Conservation (phyloP, 2,329 filamentous ascomycete genomes). For the Diaporthe citrichinensis region DNA sequence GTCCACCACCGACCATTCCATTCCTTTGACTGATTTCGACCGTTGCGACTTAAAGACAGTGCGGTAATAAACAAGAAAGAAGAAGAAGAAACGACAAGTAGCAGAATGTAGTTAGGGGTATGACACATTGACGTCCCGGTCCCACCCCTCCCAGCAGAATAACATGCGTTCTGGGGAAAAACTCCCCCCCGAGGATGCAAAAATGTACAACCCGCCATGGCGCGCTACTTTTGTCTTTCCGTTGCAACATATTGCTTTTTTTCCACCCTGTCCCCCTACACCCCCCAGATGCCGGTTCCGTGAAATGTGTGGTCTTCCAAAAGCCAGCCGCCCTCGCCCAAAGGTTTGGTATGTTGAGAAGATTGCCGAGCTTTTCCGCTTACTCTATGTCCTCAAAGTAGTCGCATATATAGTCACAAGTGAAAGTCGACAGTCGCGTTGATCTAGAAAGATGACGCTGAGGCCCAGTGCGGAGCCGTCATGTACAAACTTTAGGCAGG, state of each 20-base stretch:
- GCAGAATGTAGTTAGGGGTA: constrained; percentile 39
- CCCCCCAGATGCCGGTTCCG: constrained; percentile 37
- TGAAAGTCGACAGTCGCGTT: constrained; percentile 36
- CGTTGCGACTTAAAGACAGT: constrained; percentile 34
- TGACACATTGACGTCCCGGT: constrained; percentile 35
- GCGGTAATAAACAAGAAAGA: constrained; percentile 35
- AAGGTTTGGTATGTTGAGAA: constrained; percentile 39
- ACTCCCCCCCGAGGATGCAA: constrained; percentile 29
- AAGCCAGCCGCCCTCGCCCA: constrained; percentile 38
- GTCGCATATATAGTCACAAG: constrained; percentile 42
- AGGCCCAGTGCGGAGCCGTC: constrained; percentile 30
- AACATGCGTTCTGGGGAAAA: constrained; percentile 34
- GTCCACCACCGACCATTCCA: constrained; percentile 27
- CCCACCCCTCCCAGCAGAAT: constrained; percentile 27
- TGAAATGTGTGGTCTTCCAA: constrained; percentile 40
- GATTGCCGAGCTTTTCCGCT: constrained; percentile 33
- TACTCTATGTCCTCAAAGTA: constrained; percentile 41
- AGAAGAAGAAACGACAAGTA: constrained; percentile 34
- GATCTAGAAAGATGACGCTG: constrained; percentile 36
- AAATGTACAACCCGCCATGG: constrained; percentile 39
- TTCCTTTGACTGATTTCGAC: constrained; percentile 26
- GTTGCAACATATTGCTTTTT: constrained; percentile 40
- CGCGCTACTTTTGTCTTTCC: constrained; percentile 40
- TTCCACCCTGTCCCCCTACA: constrained; percentile 37
- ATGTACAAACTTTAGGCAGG: constrained; percentile 62